Conservation (phyloP, 116 monocot genomes). For the Trichopus zeylanicus region DNA sequence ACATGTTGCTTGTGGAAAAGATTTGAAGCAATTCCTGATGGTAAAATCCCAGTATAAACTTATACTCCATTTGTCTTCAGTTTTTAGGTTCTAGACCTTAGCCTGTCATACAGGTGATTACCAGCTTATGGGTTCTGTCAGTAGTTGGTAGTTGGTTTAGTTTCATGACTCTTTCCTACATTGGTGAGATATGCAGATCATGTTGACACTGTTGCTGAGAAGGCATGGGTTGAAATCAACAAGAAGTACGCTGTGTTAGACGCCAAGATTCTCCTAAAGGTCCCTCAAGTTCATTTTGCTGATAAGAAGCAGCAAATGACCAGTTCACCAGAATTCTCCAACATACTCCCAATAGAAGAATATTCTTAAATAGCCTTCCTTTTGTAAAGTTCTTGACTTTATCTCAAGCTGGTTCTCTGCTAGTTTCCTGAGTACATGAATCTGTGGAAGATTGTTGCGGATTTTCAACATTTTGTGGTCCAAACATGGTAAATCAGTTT, state of each 20-base stretch:
- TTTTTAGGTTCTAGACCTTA: background rate
- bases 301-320: constrained; percentile 50
- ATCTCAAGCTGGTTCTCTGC: no score
- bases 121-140: constrained; percentile 45
- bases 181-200: constrained; percentile 38
- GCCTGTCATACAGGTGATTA: constrained; percentile 33
- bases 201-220: constrained; percentile 19
- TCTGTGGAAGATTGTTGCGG: no score
- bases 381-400: no score
- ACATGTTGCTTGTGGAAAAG: constrained; percentile 59
- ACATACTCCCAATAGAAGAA: no score
- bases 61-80: background rate
- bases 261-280: constrained; percentile 21
- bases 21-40: constrained; percentile 43
- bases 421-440: no score
- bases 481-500: no score
- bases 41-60: constrained; percentile 1
- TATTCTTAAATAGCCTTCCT: no score
- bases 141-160: constrained; percentile 51
- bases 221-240: constrained; percentile 12
- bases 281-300: constrained; percentile 25
- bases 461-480: no score
- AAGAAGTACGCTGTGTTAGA: constrained; percentile 28
- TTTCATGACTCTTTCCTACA: constrained; percentile 48
- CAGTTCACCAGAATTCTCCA: background rate